phyloP scores from a whole-genome alignment of 164 flowering plant species.

The Piper longum region DNA sequence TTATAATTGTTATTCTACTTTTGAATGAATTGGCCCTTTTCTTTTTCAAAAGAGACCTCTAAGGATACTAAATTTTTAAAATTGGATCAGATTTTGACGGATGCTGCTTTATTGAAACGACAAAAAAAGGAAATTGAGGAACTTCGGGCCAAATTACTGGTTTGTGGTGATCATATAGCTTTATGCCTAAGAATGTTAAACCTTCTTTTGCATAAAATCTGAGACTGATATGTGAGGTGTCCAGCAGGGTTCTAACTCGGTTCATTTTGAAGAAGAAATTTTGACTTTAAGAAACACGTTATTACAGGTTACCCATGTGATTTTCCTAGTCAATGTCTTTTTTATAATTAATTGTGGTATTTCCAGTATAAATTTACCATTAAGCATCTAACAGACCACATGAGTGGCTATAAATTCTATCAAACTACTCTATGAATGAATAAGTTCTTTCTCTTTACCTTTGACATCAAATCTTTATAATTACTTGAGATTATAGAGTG shows the following conservation, averaged over 20 bases:
- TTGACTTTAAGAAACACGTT: constrained; percentile 75
- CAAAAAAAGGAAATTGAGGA: constrained; percentile 98
- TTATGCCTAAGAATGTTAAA: not conserved
- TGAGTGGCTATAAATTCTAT: no score
- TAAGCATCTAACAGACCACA: no score
- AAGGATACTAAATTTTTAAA: not conserved
- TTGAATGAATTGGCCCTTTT: not conserved
- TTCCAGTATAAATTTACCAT: not conserved
- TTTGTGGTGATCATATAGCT: constrained; percentile 7
- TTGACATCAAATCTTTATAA: not conserved
- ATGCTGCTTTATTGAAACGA: constrained; percentile 94
- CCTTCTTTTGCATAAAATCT: not conserved
- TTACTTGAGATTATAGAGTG: constrained; percentile 38
- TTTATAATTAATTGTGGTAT: not conserved
- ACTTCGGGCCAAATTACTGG: constrained; percentile 84
- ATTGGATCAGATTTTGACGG: constrained; percentile 63
- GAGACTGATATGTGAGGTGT: not conserved
- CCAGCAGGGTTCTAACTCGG: constrained; percentile 70
- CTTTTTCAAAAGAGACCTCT: not conserved
- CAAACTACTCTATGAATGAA: no score
- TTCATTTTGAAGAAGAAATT: constrained; percentile 80
- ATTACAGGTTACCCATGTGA: constrained; percentile 40
- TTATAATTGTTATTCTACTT: not conserved
- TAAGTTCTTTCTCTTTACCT: no score
- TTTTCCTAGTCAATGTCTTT: constrained; percentile 2